These are phyloP conservation scores for Aureobasidium sp. DNA, from an alignment of 2,329 filamentous ascomycete species.

Conservation along the genomic window DNA sequence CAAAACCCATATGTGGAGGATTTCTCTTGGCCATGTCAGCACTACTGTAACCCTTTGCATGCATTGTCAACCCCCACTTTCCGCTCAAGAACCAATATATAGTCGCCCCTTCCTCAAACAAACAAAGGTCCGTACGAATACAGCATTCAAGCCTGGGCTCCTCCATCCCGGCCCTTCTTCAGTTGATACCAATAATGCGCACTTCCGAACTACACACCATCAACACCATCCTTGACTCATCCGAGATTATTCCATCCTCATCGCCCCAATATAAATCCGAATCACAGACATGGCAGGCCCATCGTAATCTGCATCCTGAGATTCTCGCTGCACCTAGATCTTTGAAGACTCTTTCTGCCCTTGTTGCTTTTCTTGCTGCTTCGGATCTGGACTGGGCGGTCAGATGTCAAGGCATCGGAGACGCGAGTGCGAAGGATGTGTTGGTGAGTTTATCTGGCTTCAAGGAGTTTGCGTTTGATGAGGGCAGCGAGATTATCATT, in stretches of 20 bases:
- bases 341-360: neutral
- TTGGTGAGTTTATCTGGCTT: constrained; percentile 34
- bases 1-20: too few species aligned
- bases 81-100: neutral
- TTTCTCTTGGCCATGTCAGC: neutral
- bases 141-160: too few species aligned
- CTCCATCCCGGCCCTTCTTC: neutral
- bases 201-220: neutral
- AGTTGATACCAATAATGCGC: neutral
- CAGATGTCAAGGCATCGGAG: constrained; percentile 32
- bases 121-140: too few species aligned
- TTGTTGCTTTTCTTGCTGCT: constrained; percentile 5
- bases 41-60: neutral
- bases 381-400: constrained; percentile 33
- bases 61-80: neutral
- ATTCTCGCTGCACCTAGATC: neutral
- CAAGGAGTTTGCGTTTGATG: constrained; percentile 31
- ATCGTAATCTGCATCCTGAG: constrained; percentile 3
- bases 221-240: neutral
- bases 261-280: neutral
- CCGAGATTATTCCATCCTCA: constrained; percentile 1
- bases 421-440: constrained; percentile 32
- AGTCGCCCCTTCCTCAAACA: too few species aligned
- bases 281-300: constrained; percentile 9
- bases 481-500: constrained; percentile 25